phyloP scores from a whole-genome alignment of 495 filamentous ascomycete species.

The Podospora fimiseda region DNA sequence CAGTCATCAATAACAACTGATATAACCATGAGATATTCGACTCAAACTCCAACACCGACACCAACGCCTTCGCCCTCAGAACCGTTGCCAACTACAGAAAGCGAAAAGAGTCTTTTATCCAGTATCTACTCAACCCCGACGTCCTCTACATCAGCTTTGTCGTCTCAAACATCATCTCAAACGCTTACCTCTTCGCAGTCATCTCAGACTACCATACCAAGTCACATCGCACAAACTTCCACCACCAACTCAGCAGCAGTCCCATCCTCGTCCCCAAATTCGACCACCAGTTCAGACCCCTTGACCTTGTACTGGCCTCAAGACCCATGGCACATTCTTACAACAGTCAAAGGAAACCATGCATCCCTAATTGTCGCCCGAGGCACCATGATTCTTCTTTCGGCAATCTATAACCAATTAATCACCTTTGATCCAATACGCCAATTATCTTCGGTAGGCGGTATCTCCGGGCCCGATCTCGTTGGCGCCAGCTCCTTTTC shows the following conservation, averaged over 20 bases:
- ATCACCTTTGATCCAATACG: slow-evolving; percentile 18
- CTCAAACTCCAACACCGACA: no score
- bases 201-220: not conserved
- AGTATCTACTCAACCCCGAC: no score
- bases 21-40: no score
- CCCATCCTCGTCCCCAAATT: not conserved
- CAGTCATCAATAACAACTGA: no score
- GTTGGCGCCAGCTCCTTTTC: slow-evolving; percentile 10
- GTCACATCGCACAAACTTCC: not conserved
- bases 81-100: no score
- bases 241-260: not conserved
- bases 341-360: slow-evolving; percentile 10
- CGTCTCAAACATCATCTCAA: no score
- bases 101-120: no score
- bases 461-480: slow-evolving; percentile 12
- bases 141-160: no score
- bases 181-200: not conserved
- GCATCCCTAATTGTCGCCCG: slow-evolving; percentile 10
- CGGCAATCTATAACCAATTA: slow-evolving; percentile 18
- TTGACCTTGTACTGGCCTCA: slow-evolving; percentile 7
- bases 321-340: not conserved
- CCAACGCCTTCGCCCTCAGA: no score
- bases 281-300: not conserved
- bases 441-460: slow-evolving; percentile 11
- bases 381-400: slow-evolving; percentile 6